Conservation (phyloP, 345 rosid genomes). For the Lagerstroemia speciosa region DNA sequence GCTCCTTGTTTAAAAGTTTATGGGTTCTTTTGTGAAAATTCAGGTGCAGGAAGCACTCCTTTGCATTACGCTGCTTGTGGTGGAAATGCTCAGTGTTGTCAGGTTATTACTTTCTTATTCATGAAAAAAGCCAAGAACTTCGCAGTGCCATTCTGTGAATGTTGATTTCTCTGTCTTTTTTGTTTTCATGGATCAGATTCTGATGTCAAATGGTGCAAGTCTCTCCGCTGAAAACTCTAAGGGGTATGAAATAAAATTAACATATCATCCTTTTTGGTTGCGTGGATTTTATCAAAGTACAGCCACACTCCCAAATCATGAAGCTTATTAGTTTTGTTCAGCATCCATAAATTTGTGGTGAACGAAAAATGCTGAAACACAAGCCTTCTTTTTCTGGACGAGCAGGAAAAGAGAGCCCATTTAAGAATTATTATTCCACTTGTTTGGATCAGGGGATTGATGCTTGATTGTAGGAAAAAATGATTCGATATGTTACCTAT, state of each 20-base stretch:
- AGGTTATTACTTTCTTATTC: slow-evolving; percentile 35
- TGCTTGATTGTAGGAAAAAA: too few relatives aligned
- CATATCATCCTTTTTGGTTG: not conserved
- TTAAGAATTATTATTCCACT: too few relatives aligned
- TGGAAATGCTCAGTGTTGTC: slow-evolving; percentile 84
- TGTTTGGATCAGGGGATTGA: too few relatives aligned
- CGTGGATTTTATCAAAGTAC: too few relatives aligned
- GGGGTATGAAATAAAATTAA: slow-evolving; percentile 37
- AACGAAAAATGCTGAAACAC: not conserved
- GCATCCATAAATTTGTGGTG: not conserved
- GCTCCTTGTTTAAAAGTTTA: not conserved
- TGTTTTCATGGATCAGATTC: slow-evolving; percentile 38
- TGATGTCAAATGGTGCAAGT: slow-evolving; percentile 71
- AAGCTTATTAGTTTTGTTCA: not conserved
- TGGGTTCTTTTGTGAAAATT: not conserved
- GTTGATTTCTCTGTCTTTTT: not conserved
- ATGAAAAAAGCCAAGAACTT: not conserved
- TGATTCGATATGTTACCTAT: too few relatives aligned
- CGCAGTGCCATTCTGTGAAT: not conserved
- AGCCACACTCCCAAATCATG: not conserved
- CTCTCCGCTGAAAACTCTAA: slow-evolving; percentile 62
- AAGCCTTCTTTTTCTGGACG: not conserved
- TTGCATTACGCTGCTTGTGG: slow-evolving; percentile 99
- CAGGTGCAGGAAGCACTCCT: slow-evolving; percentile 93
- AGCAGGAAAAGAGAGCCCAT: too few relatives aligned